Evolutionary conservation across 176 grass and related monocot species (phyloP), one percentile per base, ranked within the genome.

Genomic region (Urochloa ruziziensis): DNA sequence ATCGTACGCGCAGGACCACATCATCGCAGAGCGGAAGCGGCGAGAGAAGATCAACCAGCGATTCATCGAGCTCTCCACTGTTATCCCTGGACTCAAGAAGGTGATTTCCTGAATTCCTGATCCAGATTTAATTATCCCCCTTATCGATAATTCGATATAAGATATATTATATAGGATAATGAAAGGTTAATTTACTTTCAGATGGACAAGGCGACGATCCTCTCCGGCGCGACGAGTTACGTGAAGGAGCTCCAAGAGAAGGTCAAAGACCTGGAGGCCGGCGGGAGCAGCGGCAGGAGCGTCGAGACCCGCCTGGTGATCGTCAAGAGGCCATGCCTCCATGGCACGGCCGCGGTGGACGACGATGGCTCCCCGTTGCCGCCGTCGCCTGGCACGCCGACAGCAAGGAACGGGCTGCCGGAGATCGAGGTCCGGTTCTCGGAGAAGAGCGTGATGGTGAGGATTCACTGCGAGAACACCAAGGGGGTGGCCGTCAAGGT

Each of bases 131-230:
- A 35, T 14, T 7, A n/a, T n/a, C n/a, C n/a, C n/a, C 17, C 6
- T 58, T 24, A 60, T 66, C 19, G n/a, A n/a, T 18, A 13, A n/a
- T n/a, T n/a, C n/a, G n/a, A n/a, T n/a, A n/a, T n/a, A n/a, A n/a
- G n/a, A n/a, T 25, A 47, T 5, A 59, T 78, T 67, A 34, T 62
- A 39, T 46, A 11, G 13, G 23, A 27, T 17, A 28, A 30, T 30
- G 15, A n/a, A 29, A 21, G n/a, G 0, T 34, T 42, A 21, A 44
- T 70, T 42, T 81, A 1, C 28, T 29, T 19, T 18, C 85, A 94
- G 93, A 90, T 83, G 86, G 93, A 95, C 82, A 95, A 95, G 81
- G 93, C 88, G 32, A 92, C 93, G 17, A 90, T 92, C 35, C 87
- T 95, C 25, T 74, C 80, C 7, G 88, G 90, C 63, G 90, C 90